Evolutionary conservation across 2,329 filamentous ascomycete genomes (phyloP), one percentile per base, ranked within the genome.

Genomic region (Fusarium albosuccineum): DNA sequence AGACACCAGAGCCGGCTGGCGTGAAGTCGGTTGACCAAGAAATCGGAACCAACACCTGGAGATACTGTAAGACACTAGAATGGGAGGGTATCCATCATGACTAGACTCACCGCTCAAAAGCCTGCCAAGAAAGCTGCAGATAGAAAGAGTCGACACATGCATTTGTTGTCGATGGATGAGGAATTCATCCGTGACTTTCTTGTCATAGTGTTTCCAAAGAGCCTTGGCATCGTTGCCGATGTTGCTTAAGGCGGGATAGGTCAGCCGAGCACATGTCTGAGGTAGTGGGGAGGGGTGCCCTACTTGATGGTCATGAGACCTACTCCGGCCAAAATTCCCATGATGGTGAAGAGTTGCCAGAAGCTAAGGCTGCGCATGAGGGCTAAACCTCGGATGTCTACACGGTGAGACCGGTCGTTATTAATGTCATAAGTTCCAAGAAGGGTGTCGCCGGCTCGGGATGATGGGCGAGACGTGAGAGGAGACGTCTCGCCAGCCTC

Each of bases 241-340:
- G 73, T 99, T 99, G 82, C 93, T 97, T 70, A 22, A 41, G 22
- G 22, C 22, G 22, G 22, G 10, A 49, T 22, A 13, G 50, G 55
- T 72, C 52, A 60, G 64, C 52, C 41, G 58, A 34, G 54, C 14
- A n/a, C 5, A 56, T 44, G 30, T 40, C 51, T 22, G 57, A 54
- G 36, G 16, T 34, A 13, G 53, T 22, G 50, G 30, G 29, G 29
- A 34, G 44, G 17, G 17, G 26, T 10, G 42, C 40, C 91, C 79
- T 85, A 97, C 94, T 99, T 99, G 81, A 99, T 99, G 1, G 95
- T 98, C 96, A 99, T 99, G 68, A 99, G 82, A 10, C 96, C 96
- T 72, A 97, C 92, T 53, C 96, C 96, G 6, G 94, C 93, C 65
- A 98, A 83, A n/a, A 97, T 87, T 39, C 91, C 94, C 86, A 99